Percentiles rank a stretch among this genome's conserved stretches.
These are phyloP conservation scores for Glycine latifolia DNA, from an alignment of 306 rosid genomes.

Conservation along the genomic window DNA sequence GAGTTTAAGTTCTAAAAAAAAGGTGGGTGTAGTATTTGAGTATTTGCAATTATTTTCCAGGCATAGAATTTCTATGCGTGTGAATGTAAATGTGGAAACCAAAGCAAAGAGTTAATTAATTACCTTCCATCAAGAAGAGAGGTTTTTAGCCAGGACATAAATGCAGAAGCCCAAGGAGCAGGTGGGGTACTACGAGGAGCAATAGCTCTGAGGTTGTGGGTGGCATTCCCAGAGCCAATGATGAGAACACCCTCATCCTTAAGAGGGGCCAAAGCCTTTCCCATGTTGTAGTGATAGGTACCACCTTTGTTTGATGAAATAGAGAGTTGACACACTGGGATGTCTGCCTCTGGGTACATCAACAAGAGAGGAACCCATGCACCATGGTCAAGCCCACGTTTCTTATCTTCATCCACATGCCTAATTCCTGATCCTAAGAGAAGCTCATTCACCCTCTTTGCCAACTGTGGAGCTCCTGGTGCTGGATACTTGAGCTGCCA, in stretches of 20 bases:
- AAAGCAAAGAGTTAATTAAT: background rate
- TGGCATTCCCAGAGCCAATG: conserved; percentile 71
- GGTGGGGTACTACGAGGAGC: background rate
- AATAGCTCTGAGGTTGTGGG: conserved; percentile 62
- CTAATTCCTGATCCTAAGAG: conserved; percentile 52
- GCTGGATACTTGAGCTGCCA: conserved; percentile 75
- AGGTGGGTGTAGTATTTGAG: too few species aligned
- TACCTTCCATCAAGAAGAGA: conserved; percentile 63
- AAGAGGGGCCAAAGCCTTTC: conserved; percentile 70
- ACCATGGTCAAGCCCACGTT: conserved; percentile 82
- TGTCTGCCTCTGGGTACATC: conserved; percentile 82
- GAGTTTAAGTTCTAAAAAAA: too few species aligned
- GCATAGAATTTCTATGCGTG: too few species aligned
- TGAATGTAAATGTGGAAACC: background rate
- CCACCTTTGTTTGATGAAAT: conserved; percentile 59
- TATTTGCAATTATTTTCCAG: too few species aligned
- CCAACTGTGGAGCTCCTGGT: conserved; percentile 70
- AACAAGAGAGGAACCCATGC: conserved; percentile 78
- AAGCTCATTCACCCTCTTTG: conserved; percentile 64
- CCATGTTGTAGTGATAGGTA: conserved; percentile 65
- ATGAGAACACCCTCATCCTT: conserved; percentile 74
- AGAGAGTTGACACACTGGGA: conserved; percentile 80
- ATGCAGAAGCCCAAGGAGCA: conserved; percentile 66
- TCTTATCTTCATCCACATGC: conserved; percentile 60
- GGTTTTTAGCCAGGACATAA: conserved; percentile 47